phyloP scores from a whole-genome alignment of 768 basidiomycete species.

The Boletellus sp. region DNA sequence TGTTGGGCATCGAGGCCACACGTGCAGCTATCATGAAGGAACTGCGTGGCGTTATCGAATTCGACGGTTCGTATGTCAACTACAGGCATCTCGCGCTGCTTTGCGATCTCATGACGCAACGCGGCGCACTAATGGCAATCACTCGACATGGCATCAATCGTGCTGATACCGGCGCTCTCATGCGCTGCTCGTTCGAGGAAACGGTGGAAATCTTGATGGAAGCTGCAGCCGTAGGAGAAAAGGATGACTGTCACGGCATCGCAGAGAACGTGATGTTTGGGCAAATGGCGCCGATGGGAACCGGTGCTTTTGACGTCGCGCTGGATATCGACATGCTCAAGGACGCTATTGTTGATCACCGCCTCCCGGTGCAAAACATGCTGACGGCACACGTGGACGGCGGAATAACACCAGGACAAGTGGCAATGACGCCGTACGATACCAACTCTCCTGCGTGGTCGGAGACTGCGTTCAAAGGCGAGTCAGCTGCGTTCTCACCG shows the following conservation, averaged over 20 bases:
- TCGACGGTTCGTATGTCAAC: slow-evolving; percentile 99
- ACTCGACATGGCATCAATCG: slow-evolving; percentile 99
- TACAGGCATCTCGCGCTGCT: slow-evolving; percentile 96
- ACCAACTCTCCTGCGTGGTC: slow-evolving; percentile 85
- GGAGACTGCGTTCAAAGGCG: slow-evolving; percentile 73
- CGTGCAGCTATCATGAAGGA: slow-evolving; percentile 93
- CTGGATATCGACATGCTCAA: slow-evolving; percentile 98
- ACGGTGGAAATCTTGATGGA: slow-evolving; percentile 99
- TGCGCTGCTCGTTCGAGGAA: slow-evolving; percentile 99
- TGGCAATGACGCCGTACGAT: slow-evolving; percentile 96
- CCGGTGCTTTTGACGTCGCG: slow-evolving; percentile 92
- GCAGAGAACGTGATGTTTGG: slow-evolving; percentile 99
- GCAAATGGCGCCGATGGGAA: slow-evolving; percentile 99
- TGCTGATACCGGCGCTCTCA: slow-evolving; percentile 96
- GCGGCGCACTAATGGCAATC: slow-evolving; percentile 93
- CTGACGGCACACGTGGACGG: slow-evolving; percentile 76
- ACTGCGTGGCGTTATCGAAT: slow-evolving; percentile 93
- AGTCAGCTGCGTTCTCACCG: slow-evolving; percentile 92
- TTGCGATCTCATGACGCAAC: slow-evolving; percentile 97
- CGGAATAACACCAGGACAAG: slow-evolving; percentile 87
- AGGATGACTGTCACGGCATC: slow-evolving; percentile 96
- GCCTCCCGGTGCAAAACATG: slow-evolving; percentile 81
- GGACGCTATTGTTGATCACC: slow-evolving; percentile 96
- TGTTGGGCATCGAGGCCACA: slow-evolving; percentile 95
- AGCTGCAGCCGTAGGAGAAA: slow-evolving; percentile 95